Base-by-base conservation (phyloP, 2,329 filamentous ascomycete species). In the Pestalotiopsis sp. region DNA sequence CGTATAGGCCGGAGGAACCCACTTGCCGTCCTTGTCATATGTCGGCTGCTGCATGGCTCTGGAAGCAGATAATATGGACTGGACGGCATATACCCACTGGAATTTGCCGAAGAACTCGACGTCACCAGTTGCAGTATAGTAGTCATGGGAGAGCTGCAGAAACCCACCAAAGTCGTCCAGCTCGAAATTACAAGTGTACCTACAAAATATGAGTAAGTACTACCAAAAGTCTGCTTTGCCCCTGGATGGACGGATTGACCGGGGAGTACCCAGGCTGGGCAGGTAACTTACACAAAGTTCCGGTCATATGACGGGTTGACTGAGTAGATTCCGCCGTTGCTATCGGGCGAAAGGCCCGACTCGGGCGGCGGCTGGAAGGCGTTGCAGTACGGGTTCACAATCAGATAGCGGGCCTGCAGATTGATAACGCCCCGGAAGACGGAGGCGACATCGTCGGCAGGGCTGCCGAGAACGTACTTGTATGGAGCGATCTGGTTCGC, bases 311-410 rank as follows among this genome's bases (percentile, higher is more conserved):
- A 81, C 0, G 94, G 93, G 83, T 70, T 88, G 80, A 84, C 81
- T 75, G 80, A 74, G 78, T 93, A 92, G n/a, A 86, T 86, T 65
- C 87, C 88, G 2, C 84, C 79, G 75, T 92, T 92, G 9, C 80
- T 75, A 1, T 85, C 80, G 1, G 91, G 87, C 1, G 80, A 76
- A 13, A 95, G 83, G 23, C 88, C 87, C 67, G 93, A 93, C 66
- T 94, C 93, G 2, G 88, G 84, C 0, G 95, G 95, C 0, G 95
- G 93, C 77, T 97, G 95, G 81, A 98, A 98, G 49, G 95, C 93
- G 80, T 98, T 97, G 85, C 95, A 98, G 82, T 95, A 95, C 1
- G 95, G 95, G 7, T 87, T 86, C 12, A 86, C 85, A 66, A 89
- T 83, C 64, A 94, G 82, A 78, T 93, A 94, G 68, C 92, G 87